A percentile compares a stretch with the other conserved stretches of the same genome.
phyloP scores from a whole-genome alignment of 73 alveolate genomes.

The Symbiodinium pilosum region DNA sequence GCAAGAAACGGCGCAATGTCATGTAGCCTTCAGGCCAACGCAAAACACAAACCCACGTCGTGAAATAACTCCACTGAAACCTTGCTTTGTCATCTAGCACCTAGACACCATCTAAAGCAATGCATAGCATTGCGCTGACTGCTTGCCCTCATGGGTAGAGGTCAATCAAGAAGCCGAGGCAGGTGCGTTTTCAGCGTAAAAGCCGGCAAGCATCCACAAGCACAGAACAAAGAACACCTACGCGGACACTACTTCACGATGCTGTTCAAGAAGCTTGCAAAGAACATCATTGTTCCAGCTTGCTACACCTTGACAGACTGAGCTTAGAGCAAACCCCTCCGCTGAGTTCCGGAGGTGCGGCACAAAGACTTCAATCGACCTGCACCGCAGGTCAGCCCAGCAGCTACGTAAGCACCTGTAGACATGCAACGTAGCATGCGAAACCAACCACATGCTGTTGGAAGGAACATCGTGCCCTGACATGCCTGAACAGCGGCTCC shows the following conservation, averaged over 20 bases:
- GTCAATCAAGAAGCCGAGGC: too few species aligned
- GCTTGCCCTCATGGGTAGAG: neutral
- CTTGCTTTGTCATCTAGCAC: too few species aligned
- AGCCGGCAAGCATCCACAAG: slow-evolving; percentile 59
- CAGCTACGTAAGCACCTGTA: too few species aligned
- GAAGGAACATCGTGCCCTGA: too few species aligned
- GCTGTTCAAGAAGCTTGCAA: neutral
- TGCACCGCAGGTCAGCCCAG: neutral
- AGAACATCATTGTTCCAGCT: neutral
- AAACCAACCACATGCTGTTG: too few species aligned
- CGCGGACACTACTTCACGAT: neutral
- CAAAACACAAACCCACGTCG: neutral
- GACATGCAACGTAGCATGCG: too few species aligned
- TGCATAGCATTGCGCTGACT: too few species aligned
- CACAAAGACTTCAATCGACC: slow-evolving; percentile 21
- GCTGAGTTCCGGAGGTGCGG: slow-evolving; percentile 48
- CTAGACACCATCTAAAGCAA: too few species aligned
- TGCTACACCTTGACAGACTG: neutral
- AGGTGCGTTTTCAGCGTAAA: slow-evolving; percentile 58
- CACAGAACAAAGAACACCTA: slow-evolving; percentile 72
- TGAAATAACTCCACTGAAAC: too few species aligned
- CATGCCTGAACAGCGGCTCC: slow-evolving; percentile 67
- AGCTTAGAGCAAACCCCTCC: slow-evolving; percentile 53
- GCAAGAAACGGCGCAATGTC: too few species aligned
- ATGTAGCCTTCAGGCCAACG: too few species aligned